Evolutionary conservation across 2,329 filamentous ascomycete species (phyloP).

Genomic region (Fusarium nanum): DNA sequence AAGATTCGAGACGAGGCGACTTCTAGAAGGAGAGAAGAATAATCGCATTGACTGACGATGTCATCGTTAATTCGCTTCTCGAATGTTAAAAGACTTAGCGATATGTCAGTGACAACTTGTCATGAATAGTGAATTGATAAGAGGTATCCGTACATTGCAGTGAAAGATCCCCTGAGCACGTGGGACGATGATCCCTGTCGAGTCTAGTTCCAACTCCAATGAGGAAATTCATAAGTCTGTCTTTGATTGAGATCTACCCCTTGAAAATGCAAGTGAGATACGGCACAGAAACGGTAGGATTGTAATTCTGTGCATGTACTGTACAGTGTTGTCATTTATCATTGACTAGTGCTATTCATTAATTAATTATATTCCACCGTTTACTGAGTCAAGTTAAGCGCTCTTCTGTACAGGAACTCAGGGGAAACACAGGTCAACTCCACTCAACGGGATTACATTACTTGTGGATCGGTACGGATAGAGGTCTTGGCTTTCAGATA

Average conservation of each 20-base stretch:
- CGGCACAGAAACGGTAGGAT: constrained; percentile 11
- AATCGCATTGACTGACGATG: neutral
- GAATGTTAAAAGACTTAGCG: neutral
- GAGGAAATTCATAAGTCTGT: constrained; percentile 2
- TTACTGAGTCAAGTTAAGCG: constrained; percentile 13
- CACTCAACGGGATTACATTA: constrained; percentile 9
- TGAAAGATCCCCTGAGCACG: constrained; percentile 16
- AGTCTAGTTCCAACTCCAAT: constrained; percentile 2
- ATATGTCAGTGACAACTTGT: neutral
- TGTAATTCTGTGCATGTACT: neutral
- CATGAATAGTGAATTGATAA: neutral
- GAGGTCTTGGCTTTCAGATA: constrained; percentile 2
- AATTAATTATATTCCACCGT: constrained; percentile 21
- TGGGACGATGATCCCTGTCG: constrained; percentile 15
- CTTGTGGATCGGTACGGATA: constrained; percentile 8
- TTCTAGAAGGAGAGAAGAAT: constrained; percentile 21
- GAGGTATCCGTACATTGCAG: neutral
- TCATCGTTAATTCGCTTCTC: neutral
- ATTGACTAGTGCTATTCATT: neutral
- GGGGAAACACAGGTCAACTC: neutral
- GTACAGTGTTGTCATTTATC: constrained; percentile 10
- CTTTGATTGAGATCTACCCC: constrained; percentile 40
- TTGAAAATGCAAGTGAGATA: constrained; percentile 6
- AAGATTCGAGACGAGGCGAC: constrained; percentile 2
- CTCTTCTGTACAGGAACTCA: neutral